phyloP scores from a whole-genome alignment of 345 rosid genomes.

The Gossypium herbaceum region DNA sequence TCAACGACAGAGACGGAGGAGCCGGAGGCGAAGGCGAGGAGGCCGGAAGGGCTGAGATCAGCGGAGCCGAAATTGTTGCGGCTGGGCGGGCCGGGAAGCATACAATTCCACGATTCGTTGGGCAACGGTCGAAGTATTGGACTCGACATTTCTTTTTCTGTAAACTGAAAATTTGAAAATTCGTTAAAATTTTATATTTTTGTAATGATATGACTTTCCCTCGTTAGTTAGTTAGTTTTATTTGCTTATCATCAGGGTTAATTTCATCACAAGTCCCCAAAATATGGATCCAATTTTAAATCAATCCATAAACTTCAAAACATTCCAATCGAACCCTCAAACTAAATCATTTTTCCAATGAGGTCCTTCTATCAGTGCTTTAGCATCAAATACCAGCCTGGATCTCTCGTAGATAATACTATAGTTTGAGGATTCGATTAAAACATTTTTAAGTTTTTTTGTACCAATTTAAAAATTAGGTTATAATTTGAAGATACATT shows the following conservation, averaged over 20 bases:
- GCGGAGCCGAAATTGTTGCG: conserved; percentile 88
- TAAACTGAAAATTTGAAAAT: not conserved
- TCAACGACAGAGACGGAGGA: conserved; percentile 79
- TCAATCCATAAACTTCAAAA: too few species aligned
- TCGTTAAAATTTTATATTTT: not conserved
- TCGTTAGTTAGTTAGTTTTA: not conserved
- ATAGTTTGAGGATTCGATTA: too few species aligned
- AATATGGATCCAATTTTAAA: too few species aligned
- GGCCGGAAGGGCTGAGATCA: conserved; percentile 74
- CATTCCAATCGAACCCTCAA: too few species aligned
- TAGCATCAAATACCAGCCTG: too few species aligned
- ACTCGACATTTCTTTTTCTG: conserved; percentile 4
- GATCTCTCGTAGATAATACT: too few species aligned
- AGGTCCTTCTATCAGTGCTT: too few species aligned
- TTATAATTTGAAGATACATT: too few species aligned
- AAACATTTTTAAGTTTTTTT: too few species aligned
- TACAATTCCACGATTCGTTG: conserved; percentile 51
- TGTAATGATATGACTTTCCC: not conserved
- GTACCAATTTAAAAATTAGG: too few species aligned
- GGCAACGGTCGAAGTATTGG: conserved; percentile 13
- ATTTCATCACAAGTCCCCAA: too few species aligned
- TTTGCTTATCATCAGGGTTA: not conserved
- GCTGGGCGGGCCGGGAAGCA: conserved; percentile 91
- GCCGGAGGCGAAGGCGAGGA: conserved; percentile 78
- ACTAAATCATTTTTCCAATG: too few species aligned